Conservation (phyloP, 108 stramenopile genomes). For the Cylindrotheca fusiformis region DNA sequence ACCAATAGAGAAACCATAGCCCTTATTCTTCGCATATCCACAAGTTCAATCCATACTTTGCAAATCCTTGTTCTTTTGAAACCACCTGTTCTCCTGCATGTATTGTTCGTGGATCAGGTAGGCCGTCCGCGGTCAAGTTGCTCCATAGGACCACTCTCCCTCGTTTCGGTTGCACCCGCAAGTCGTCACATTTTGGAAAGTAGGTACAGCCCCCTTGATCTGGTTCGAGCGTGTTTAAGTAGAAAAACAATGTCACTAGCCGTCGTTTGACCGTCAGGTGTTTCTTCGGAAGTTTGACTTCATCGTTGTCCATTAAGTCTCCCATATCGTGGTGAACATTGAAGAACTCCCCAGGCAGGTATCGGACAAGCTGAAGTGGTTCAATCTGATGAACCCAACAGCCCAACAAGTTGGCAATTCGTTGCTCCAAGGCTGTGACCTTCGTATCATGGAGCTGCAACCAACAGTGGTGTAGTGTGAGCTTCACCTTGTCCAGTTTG, state of each 20-base stretch:
- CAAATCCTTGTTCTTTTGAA: not conserved
- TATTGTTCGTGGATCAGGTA: conserved; percentile 48
- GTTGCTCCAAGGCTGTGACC: conserved; percentile 52
- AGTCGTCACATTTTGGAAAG: conserved; percentile 38
- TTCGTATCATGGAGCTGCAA: conserved; percentile 42
- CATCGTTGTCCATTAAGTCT: conserved; percentile 41
- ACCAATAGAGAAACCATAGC: too few relatives aligned
- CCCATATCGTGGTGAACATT: conserved; percentile 71
- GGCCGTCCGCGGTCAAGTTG: conserved; percentile 44
- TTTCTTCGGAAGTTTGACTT: conserved; percentile 50
- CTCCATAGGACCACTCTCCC: conserved; percentile 57
- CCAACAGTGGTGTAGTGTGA: too few relatives aligned
- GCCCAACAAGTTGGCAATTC: conserved; percentile 49
- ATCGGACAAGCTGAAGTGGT: conserved; percentile 64
- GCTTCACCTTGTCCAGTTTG: too few relatives aligned
- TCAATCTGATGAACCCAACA: conserved; percentile 50
- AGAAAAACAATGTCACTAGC: conserved; percentile 62
- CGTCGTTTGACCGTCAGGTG: conserved; percentile 38
- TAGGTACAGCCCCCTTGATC: conserved; percentile 44
- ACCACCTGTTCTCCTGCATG: conserved; percentile 56
- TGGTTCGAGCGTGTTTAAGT: conserved; percentile 47
- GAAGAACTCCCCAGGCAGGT: conserved; percentile 62
- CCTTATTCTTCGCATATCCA: conserved; percentile 60
- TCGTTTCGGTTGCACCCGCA: conserved; percentile 45
- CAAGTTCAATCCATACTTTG: conserved; percentile 69